These are phyloP conservation scores for Centrapalus pauciflorus DNA, from an alignment of 129 eudicot species.

Conservation along the genomic window DNA sequence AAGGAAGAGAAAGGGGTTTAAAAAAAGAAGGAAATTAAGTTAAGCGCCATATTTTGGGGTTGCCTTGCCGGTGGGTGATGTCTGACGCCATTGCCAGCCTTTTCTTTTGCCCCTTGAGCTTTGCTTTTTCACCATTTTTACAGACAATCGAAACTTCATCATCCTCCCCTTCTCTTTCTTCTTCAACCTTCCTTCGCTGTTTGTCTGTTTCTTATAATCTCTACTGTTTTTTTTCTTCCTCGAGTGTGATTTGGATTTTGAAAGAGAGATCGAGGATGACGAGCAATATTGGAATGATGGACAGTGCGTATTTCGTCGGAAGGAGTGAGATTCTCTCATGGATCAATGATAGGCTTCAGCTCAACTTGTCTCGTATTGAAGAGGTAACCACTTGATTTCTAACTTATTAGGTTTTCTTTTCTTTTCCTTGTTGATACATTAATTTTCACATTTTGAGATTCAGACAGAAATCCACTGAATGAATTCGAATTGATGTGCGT, in stretches of 20 bases:
- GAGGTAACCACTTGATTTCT: conserved; percentile 42
- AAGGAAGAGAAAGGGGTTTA: neutral
- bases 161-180: neutral
- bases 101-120: conserved; percentile 21
- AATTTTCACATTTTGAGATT: no score
- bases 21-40: neutral
- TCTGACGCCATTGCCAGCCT: conserved; percentile 39
- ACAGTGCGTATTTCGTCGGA: conserved; percentile 93
- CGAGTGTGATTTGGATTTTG: neutral
- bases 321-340: conserved; percentile 82
- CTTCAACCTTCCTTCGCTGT: neutral
- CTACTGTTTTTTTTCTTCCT: neutral
- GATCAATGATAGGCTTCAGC: conserved; percentile 81
- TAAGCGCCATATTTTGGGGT: conserved; percentile 30
- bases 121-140: conserved; percentile 5
- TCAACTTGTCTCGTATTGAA: conserved; percentile 85
- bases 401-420: neutral
- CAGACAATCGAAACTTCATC: neutral
- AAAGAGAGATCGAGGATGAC: conserved; percentile 44
- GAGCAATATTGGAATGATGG: conserved; percentile 90
- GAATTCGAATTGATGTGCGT: no score
- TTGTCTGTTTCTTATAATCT: neutral
- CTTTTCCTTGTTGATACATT: neutral
- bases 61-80: conserved; percentile 26
- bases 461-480: neutral